Evolutionary conservation across 768 basidiomycete species (phyloP).

Genomic region (Boletus sensibilis): DNA sequence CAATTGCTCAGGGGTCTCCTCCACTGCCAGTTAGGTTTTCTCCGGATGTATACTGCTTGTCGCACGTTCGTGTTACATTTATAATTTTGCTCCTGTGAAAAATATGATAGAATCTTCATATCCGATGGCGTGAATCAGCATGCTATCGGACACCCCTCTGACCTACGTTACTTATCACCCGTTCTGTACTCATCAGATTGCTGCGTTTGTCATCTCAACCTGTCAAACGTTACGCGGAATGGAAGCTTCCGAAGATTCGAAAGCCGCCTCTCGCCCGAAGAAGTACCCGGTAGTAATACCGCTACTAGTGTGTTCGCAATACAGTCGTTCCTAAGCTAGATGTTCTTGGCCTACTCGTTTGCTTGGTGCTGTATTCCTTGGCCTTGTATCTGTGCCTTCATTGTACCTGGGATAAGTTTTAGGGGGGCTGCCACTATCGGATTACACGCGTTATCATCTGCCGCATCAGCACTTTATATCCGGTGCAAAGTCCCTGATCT

Average conservation of each 20-base stretch:
- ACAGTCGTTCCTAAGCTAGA: background rate
- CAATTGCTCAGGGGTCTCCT: background rate
- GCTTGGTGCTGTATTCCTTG: conserved; percentile 4
- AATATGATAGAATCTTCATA: background rate
- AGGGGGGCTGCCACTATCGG: background rate
- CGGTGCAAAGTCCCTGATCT: background rate
- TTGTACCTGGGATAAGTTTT: background rate
- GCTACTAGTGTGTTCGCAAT: background rate
- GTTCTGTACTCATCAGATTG: background rate
- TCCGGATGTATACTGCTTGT: background rate
- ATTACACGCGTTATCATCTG: background rate
- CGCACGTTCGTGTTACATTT: conserved; percentile 1
- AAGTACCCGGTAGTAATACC: background rate
- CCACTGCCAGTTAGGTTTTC: background rate
- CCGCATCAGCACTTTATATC: background rate
- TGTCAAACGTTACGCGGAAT: conserved; percentile 8
- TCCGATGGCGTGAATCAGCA: background rate
- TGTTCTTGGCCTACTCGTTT: background rate
- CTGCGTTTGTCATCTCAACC: background rate
- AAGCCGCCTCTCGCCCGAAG: conserved; percentile 10
- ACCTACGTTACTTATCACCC: background rate
- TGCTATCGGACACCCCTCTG: background rate
- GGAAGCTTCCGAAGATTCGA: background rate
- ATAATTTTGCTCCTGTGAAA: background rate
- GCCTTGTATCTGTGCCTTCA: background rate